Evolutionary conservation across 2,329 filamentous ascomycete species (phyloP), one percentile per base, ranked within the genome.

Genomic region (Epichloe gansuensis): DNA sequence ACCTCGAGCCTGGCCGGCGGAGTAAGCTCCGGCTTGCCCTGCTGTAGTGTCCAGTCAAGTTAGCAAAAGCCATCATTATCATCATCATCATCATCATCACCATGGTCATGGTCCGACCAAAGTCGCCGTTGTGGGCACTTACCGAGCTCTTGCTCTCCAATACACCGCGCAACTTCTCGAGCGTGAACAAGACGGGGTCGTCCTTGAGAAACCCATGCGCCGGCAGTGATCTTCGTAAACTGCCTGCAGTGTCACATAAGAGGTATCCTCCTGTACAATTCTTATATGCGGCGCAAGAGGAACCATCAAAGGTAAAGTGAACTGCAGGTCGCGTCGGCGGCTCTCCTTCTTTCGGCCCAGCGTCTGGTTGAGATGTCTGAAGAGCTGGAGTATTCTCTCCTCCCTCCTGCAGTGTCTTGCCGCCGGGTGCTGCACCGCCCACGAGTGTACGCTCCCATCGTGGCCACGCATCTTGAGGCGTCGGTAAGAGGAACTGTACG

Each of bases 171-270:
- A 96, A 80, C 70, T 95, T 95, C 64, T 97, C 91, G 78, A 98
- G 94, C 0, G 88, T 94, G 65, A 93, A 96, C 46, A 97, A 77
- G 23, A 96, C 83, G 0, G 94, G 93, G 56, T 97, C 91, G 63
- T 99, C 94, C 74, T 96, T 97, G 63, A 86, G 69, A 95, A 84
- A 46, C 83, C 83, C 65, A 87, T 85, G 56, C 88, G 84, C 44
- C 93, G 81, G 67, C 93, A 98, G 67, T 96, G 88, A 65, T 98
- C 93, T 67, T 99, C 94, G 64, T 91, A 99, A 48, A 98, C 85
- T 13, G 85, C 90, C 69, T 98, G 94, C 60, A 98, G 76, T 7
- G 90, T 94, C 60, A 96, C 88, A 67, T 95, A 96, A 8, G 90
- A 93, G 4, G 87, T 79, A 68, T 98, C 93, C 64, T 99, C 94